Conservation (phyloP, 768 basidiomycete genomes). For the Mycena kentingensis region DNA sequence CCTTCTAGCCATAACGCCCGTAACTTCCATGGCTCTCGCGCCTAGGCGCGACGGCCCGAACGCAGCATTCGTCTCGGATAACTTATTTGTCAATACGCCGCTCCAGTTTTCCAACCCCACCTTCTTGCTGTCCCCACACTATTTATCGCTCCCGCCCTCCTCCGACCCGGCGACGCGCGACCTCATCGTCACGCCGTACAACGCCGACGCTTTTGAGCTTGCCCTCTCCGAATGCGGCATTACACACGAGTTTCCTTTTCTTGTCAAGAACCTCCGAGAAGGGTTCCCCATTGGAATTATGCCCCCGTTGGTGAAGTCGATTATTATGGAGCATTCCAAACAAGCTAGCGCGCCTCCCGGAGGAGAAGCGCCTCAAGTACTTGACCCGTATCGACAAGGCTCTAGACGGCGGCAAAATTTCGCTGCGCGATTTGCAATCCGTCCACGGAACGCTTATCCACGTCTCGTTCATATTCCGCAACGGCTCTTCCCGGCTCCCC, state of each 20-base stretch:
- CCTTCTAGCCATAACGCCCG: too few species aligned
- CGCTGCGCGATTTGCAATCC: not conserved
- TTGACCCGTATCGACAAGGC: not conserved
- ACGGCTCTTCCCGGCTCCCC: not conserved
- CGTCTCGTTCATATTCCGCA: not conserved
- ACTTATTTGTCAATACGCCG: too few species aligned
- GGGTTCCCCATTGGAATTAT: not conserved
- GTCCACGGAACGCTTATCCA: slow-evolving; percentile 2
- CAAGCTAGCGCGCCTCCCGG: too few species aligned
- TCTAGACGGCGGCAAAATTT: not conserved
- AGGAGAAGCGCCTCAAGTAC: slow-evolving; percentile 29
- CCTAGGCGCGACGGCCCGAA: too few species aligned
- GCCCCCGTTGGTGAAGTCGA: not conserved
- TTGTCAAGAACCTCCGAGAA: not conserved
- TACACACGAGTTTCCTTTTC: not conserved
- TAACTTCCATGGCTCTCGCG: too few species aligned
- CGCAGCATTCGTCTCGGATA: too few species aligned
- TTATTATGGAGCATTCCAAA: too few species aligned
- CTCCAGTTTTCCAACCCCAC: not conserved
- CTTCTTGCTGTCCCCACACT: not conserved
- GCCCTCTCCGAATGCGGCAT: not conserved
- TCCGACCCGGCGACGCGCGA: not conserved
- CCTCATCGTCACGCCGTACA: not conserved
- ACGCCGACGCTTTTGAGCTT: not conserved
- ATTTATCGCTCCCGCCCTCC: not conserved